A percentile compares a stretch with the other conserved stretches of the same genome.
phyloP scores from a whole-genome alignment of 148 eudicot genomes.

The Linanthus parryae region DNA sequence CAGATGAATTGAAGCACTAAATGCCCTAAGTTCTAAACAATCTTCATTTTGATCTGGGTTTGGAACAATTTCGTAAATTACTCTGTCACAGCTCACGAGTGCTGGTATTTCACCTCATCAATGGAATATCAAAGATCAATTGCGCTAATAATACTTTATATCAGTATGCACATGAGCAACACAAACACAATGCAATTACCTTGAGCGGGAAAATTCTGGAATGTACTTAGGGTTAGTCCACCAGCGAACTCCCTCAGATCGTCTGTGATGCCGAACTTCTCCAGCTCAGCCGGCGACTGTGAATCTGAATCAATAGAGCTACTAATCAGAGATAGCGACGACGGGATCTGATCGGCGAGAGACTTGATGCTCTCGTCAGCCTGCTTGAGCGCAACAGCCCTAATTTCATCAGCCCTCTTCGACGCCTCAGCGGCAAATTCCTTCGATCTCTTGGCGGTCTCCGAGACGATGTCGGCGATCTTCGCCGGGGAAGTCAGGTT shows the following conservation, averaged over 20 bases:
- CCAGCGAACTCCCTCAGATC: conserved; percentile 53
- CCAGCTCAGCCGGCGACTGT: conserved; percentile 22
- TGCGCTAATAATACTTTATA: too few relatives aligned
- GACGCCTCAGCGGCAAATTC: conserved; percentile 55
- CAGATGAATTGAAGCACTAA: too few relatives aligned
- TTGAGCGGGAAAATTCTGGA: conserved; percentile 49
- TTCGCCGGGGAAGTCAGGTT: conserved; percentile 28
- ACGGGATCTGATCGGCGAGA: conserved; percentile 19
- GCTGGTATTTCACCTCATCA: too few relatives aligned
- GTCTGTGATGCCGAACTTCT: conserved; percentile 40
- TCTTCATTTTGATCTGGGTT: too few relatives aligned
- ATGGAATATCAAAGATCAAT: too few relatives aligned
- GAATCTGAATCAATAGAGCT: conserved; percentile 11
- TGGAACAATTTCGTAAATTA: too few relatives aligned
- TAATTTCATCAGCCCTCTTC: conserved; percentile 40
- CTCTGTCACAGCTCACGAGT: too few relatives aligned
- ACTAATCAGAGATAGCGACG: conserved; percentile 23
- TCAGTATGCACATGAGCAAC: too few relatives aligned
- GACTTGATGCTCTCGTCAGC: conserved; percentile 13
- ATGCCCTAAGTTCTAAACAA: too few relatives aligned
- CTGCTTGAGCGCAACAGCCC: conserved; percentile 8
- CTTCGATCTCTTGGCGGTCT: conserved; percentile 45
- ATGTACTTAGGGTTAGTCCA: conserved; percentile 36
- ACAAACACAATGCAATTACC: conserved; percentile 17
- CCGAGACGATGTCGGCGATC: conserved; percentile 50